Conservation (phyloP, 2,329 filamentous ascomycete species). For the Fusarium praegraminearum region DNA sequence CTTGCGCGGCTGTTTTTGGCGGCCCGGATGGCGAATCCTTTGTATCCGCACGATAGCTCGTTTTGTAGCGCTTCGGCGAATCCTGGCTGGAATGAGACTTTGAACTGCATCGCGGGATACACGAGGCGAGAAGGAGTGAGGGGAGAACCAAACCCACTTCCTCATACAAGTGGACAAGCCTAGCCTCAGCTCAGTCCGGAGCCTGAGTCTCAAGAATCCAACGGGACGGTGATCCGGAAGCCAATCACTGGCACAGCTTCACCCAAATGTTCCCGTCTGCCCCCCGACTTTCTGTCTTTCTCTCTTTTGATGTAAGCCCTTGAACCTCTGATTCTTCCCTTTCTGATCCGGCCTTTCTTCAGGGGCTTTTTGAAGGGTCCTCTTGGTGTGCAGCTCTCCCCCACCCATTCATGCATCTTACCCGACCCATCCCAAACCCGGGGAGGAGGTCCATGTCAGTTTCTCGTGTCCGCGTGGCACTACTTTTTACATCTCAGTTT, state of each 20-base stretch:
- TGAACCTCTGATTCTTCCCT: neutral
- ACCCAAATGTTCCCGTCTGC: slow-evolving; percentile 1
- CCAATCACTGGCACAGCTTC: slow-evolving; percentile 28
- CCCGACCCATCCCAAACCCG: slow-evolving; percentile 31
- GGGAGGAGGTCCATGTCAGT: slow-evolving; percentile 27
- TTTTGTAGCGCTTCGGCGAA: slow-evolving; percentile 32
- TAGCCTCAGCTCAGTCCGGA: slow-evolving; percentile 7
- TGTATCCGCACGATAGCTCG: slow-evolving; percentile 22
- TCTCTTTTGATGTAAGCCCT: neutral
- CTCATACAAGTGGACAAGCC: slow-evolving; percentile 17
- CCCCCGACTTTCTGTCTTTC: neutral
- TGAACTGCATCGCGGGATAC: slow-evolving; percentile 27
- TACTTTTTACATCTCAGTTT: slow-evolving; percentile 17
- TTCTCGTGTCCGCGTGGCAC: slow-evolving; percentile 41
- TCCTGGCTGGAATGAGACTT: slow-evolving; percentile 37
- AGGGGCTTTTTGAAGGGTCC: slow-evolving; percentile 32
- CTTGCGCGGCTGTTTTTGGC: slow-evolving; percentile 20
- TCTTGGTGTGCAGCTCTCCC: slow-evolving; percentile 25
- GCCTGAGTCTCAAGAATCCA: slow-evolving; percentile 21
- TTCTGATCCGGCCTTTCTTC: slow-evolving; percentile 9
- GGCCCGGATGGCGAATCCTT: slow-evolving; percentile 24
- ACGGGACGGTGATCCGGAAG: slow-evolving; percentile 36
- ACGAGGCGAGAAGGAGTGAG: slow-evolving; percentile 23
- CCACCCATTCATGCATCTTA: slow-evolving; percentile 28
- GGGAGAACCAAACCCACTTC: neutral